These are phyloP conservation scores for Skeletonema potamos DNA, from an alignment of 108 stramenopile genomes.

Conservation along the genomic window DNA sequence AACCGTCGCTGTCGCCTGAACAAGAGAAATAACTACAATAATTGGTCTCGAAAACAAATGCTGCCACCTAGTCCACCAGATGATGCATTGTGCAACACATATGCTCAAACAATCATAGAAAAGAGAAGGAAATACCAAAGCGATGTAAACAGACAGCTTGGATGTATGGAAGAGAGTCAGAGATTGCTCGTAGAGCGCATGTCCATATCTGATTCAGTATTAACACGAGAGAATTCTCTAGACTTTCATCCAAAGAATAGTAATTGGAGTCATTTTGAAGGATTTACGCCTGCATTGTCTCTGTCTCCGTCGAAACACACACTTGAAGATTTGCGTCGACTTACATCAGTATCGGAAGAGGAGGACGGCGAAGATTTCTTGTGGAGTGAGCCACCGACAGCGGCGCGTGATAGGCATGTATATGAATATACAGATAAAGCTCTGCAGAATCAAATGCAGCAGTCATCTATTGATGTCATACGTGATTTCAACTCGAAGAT, in stretches of 20 bases:
- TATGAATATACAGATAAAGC: constrained; percentile 6
- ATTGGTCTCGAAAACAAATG: neutral
- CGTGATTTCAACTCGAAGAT: constrained; percentile 71
- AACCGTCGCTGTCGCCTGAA: neutral
- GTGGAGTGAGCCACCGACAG: constrained; percentile 22
- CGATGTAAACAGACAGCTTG: neutral
- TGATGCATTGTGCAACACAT: neutral
- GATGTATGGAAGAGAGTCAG: neutral
- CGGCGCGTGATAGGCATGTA: neutral
- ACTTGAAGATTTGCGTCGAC: neutral
- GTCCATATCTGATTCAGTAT: constrained; percentile 30
- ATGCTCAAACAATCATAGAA: neutral
- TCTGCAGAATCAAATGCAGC: neutral
- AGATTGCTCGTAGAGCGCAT: constrained; percentile 8
- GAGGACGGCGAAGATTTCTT: constrained; percentile 22
- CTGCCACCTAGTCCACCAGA: neutral
- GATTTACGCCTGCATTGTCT: constrained; percentile 23
- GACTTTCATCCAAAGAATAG: constrained; percentile 71
- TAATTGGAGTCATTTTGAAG: constrained; percentile 71
- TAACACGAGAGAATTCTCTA: constrained; percentile 21
- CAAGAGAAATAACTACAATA: neutral
- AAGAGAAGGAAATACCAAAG: neutral
- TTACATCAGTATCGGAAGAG: neutral
- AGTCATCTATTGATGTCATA: constrained; percentile 9
- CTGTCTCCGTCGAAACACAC: neutral